Evolutionary conservation across 495 filamentous ascomycete species (phyloP).

Genomic region (Hypoxylon lienhwacheense): DNA sequence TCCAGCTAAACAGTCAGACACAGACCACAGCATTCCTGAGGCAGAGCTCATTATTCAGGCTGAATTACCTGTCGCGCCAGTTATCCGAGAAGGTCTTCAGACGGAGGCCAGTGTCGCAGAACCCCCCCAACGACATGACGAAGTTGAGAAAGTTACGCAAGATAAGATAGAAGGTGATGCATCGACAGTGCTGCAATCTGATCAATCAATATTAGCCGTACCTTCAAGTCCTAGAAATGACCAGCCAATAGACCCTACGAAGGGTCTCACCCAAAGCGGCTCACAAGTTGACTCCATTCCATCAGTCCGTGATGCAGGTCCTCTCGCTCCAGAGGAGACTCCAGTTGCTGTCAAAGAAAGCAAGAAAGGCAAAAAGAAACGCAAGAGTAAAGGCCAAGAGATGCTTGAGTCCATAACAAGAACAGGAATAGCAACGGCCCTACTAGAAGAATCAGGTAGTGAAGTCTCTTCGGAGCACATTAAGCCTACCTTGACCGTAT

Average conservation of each 20-base stretch:
- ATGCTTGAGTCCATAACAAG: constrained; percentile 7
- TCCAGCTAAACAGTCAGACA: constrained; percentile 3
- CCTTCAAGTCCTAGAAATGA: constrained; percentile 9
- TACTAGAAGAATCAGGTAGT: constrained; percentile 4
- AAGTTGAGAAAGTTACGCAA: neutral
- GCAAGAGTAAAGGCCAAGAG: constrained; percentile 33
- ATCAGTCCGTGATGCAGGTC: neutral
- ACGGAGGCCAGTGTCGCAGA: constrained; percentile 1
- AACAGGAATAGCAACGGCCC: neutral
- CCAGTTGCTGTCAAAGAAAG: constrained; percentile 23
- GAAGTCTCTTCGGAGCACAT: constrained; percentile 6
- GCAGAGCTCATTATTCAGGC: neutral
- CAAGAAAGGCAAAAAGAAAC: constrained; percentile 42
- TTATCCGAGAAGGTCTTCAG: constrained; percentile 5
- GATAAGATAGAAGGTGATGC: neutral
- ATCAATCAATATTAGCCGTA: constrained; percentile 4
- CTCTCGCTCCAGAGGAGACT: constrained; percentile 5
- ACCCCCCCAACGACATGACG: neutral
- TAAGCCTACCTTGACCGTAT: neutral
- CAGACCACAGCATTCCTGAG: constrained; percentile 4
- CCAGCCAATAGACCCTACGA: constrained; percentile 1
- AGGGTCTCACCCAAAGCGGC: neutral
- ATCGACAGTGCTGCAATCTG: constrained; percentile 1
- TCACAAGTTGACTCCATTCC: constrained; percentile 10
- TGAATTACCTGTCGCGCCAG: constrained; percentile 3